A percentile compares a stretch with the other conserved stretches of the same genome.
These are phyloP conservation scores for Cyclotella distinguenda DNA, from an alignment of 108 stramenopile genomes.

Conservation along the genomic window DNA sequence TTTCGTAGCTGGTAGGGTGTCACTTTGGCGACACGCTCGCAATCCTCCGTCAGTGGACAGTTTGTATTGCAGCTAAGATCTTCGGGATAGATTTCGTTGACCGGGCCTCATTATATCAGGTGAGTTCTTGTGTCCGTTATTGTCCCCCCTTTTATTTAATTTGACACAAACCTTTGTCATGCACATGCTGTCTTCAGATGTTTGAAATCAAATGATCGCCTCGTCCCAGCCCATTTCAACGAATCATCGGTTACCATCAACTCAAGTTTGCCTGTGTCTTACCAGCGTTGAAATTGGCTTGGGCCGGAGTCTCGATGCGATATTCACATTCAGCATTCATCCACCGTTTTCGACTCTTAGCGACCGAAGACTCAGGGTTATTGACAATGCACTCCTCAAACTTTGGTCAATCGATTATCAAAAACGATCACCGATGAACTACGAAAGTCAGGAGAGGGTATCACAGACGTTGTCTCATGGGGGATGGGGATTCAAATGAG, in stretches of 20 bases:
- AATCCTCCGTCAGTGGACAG: slow-evolving; percentile 76
- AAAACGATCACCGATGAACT: slow-evolving; percentile 50
- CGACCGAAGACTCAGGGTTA: slow-evolving; percentile 37
- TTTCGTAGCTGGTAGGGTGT: no score
- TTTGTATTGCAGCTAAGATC: slow-evolving; percentile 86
- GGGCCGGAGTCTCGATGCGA: slow-evolving; percentile 96
- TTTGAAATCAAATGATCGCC: slow-evolving; percentile 96
- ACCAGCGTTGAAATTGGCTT: slow-evolving; percentile 97
- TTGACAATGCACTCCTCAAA: slow-evolving; percentile 3
- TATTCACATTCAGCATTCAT: slow-evolving; percentile 87
- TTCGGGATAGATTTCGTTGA: slow-evolving; percentile 85
- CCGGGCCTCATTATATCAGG: slow-evolving; percentile 94
- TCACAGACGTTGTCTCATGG: slow-evolving; percentile 60
- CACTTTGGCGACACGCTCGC: slow-evolving; percentile 55
- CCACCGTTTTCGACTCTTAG: slow-evolving; percentile 70
- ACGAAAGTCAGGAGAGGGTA: slow-evolving; percentile 19
- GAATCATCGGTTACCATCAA: slow-evolving; percentile 86
- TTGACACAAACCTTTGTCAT: background rate
- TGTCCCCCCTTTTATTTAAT: background rate
- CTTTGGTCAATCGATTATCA: slow-evolving; percentile 47
- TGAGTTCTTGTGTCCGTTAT: background rate
- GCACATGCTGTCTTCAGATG: slow-evolving; percentile 61
- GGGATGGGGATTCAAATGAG: slow-evolving; percentile 85
- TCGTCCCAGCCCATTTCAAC: slow-evolving; percentile 78
- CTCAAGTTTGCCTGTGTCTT: slow-evolving; percentile 95